Conservation (phyloP, 2,329 filamentous ascomycete species). For the Pseudogymnoascus sp. region DNA sequence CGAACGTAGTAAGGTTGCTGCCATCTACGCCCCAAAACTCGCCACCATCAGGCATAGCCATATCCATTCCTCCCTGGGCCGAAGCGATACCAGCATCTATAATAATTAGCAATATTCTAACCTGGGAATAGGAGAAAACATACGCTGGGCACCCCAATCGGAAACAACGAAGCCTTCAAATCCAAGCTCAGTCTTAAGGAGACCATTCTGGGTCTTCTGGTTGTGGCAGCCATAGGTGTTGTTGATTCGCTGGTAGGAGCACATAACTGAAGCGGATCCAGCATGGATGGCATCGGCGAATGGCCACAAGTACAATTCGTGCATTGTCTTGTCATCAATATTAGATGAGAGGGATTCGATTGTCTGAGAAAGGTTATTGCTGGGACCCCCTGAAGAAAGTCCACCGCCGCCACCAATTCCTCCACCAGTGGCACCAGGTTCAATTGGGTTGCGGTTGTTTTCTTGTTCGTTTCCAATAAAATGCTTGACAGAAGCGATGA, state of each 20-base stretch:
- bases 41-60: slow-evolving; percentile 63
- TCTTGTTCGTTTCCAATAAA: slow-evolving; percentile 75
- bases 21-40: slow-evolving; percentile 17
- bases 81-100: slow-evolving; percentile 72
- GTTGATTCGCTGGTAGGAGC: slow-evolving; percentile 70
- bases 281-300: slow-evolving; percentile 74
- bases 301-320: slow-evolving; percentile 79
- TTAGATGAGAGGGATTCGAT: slow-evolving; percentile 70
- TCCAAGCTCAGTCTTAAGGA: slow-evolving; percentile 77
- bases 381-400: slow-evolving; percentile 24
- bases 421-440: slow-evolving; percentile 39
- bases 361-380: slow-evolving; percentile 44
- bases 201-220: slow-evolving; percentile 70
- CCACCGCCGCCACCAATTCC: slow-evolving; percentile 60
- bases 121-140: slow-evolving; percentile 72
- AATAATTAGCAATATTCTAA: slow-evolving; percentile 67
- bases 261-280: slow-evolving; percentile 77
- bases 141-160: slow-evolving; percentile 81
- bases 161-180: slow-evolving; percentile 82
- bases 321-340: slow-evolving; percentile 66
- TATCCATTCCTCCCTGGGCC: slow-evolving; percentile 75
- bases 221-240: slow-evolving; percentile 67
- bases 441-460: slow-evolving; percentile 25
- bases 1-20: slow-evolving; percentile 48
- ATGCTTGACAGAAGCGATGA: slow-evolving; percentile 42